A percentile compares a stretch with the other conserved stretches of the same genome.
Conservation (phyloP, 1,284 basidiomycete species). For the Tausonia pullulans region DNA sequence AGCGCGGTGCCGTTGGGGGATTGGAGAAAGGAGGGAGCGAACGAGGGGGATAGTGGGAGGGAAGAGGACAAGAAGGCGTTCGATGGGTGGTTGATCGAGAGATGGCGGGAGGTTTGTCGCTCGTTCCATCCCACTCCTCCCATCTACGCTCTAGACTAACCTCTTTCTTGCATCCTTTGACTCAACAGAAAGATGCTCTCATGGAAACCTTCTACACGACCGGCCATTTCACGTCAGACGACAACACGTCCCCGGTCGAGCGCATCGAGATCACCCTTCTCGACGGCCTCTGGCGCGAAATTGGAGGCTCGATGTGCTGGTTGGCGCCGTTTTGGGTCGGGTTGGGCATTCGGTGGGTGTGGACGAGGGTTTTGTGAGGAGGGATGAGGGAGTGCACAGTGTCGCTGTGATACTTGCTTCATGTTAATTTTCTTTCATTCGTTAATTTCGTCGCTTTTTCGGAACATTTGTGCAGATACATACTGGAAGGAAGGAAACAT, state of each 20-base stretch:
- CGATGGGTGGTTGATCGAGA: constrained; percentile 64
- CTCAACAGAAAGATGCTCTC: constrained; percentile 52
- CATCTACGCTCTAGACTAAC: no score
- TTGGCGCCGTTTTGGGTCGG: background rate
- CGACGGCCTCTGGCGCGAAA: background rate
- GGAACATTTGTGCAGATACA: no score
- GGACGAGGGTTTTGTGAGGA: background rate
- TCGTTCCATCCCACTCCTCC: no score
- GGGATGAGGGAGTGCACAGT: background rate
- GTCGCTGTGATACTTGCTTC: no score
- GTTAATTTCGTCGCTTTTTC: no score
- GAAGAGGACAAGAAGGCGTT: constrained; percentile 58
- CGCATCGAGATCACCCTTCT: background rate
- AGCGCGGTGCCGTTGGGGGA: constrained; percentile 1
- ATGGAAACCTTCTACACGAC: constrained; percentile 49
- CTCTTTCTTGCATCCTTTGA: no score
- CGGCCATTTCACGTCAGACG: background rate
- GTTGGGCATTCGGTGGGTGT: background rate
- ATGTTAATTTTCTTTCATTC: no score
- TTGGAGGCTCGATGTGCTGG: constrained; percentile 1
- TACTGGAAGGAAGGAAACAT: no score
- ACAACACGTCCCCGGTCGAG: background rate
- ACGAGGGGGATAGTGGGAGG: constrained; percentile 37
- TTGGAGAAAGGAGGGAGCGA: background rate
- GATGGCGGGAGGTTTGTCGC: constrained; percentile 50